phyloP scores from a whole-genome alignment of 164 flowering plant species.

The Brasenia schreberi region DNA sequence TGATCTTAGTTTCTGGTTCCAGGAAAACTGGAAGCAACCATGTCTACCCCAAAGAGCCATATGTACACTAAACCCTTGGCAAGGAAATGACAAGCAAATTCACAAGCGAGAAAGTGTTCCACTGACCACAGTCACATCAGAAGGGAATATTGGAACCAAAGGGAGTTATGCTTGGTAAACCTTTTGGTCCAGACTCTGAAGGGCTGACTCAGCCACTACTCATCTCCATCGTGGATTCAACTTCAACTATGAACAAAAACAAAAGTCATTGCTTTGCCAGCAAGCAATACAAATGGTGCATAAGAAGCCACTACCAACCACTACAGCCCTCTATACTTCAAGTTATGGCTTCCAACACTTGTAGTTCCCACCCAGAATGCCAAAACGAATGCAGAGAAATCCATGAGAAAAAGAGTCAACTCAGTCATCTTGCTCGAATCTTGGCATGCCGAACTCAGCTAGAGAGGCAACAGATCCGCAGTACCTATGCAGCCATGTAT shows the following conservation, averaged over 20 bases:
- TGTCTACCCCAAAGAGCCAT: too few species aligned
- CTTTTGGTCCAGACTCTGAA: neutral
- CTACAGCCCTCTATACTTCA: neutral
- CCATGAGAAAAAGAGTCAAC: conserved; percentile 25
- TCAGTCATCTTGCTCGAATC: conserved; percentile 13
- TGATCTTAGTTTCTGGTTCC: too few species aligned
- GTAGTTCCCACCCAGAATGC: conserved; percentile 7
- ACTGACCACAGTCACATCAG: neutral
- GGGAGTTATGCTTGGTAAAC: neutral
- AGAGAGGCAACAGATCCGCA: conserved; percentile 29
- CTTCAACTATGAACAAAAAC: neutral
- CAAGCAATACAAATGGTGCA: neutral
- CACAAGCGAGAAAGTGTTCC: neutral
- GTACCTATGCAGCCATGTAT: conserved; percentile 36
- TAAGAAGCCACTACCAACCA: neutral
- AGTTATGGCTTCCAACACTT: conserved; percentile 20
- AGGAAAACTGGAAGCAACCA: too few species aligned
- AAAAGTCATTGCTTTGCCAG: neutral
- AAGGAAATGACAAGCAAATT: neutral
- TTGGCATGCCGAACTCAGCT: conserved; percentile 18
- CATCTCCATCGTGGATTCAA: neutral
- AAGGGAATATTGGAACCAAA: neutral
- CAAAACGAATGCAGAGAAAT: conserved; percentile 37
- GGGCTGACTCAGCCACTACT: neutral
- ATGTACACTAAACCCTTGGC: neutral